Conservation (phyloP, 305 asterid species). For the Salvia sclarea region DNA sequence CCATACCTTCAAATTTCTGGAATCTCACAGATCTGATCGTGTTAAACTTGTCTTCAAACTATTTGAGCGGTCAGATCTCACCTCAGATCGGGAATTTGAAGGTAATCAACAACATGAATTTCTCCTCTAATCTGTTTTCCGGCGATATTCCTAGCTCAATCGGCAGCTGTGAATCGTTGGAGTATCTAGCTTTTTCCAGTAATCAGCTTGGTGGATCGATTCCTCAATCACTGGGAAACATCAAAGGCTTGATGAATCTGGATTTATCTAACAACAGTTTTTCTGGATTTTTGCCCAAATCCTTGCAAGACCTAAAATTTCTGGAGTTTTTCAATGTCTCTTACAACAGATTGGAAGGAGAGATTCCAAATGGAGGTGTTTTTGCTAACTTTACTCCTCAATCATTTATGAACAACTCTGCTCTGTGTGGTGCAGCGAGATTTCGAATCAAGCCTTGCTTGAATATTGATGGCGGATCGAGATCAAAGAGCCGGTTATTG, state of each 20-base stretch:
- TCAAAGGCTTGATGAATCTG: neutral
- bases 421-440: slow-evolving; percentile 22
- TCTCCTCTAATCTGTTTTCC: neutral
- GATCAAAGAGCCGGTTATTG: neutral
- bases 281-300: slow-evolving; percentile 27
- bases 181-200: neutral
- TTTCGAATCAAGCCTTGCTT: slow-evolving; percentile 3
- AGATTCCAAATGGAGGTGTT: slow-evolving; percentile 6
- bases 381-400: neutral
- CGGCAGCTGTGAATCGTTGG: neutral
- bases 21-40: neutral
- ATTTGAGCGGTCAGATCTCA: neutral
- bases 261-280: slow-evolving; percentile 26
- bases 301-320: slow-evolving; percentile 9
- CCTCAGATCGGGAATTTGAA: neutral
- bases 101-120: neutral
- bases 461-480: neutral
- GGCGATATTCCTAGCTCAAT: neutral
- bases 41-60: neutral
- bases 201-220: neutral
- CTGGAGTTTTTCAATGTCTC: slow-evolving; percentile 9
- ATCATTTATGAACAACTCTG: slow-evolving; percentile 16
- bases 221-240: neutral
- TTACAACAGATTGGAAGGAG: neutral
- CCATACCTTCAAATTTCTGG: slow-evolving; percentile 27